Base-by-base conservation (phyloP, 768 basidiomycete genomes). In the Boletus subcaerulescens region DNA sequence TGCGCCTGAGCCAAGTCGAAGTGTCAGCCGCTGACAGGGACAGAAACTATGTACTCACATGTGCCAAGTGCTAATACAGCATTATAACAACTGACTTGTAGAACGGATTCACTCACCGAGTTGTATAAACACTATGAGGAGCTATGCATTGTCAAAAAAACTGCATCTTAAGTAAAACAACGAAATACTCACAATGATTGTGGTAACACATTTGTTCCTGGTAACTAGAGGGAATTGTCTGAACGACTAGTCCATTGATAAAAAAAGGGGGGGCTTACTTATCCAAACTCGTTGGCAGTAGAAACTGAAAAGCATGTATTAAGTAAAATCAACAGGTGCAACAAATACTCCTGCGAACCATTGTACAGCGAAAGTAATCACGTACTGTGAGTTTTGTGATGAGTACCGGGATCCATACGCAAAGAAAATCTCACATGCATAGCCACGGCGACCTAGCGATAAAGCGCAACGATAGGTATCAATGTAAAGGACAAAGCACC, bases 201-300 rank as follows among this genome's bases (percentile, higher is more conserved):
- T 0, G 3, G 60, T 60, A 4, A 60, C 33, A 5, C 13, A 0
- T 31, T 3, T 40, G 11, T 40, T 8, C 3, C 42, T 29, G 18
- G 54, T 56, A 33, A 61, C 60, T 61, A 11, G 15, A n/a, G 2
- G 5, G 22, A 1, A 11, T 15, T 0, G 20, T 49, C 22, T 1
- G 12, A 47, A 18, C 5, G 12, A 32, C 12, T 15, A 3, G 18
- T 15, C 2, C 22, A 3, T 2, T 1, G 5, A 50, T 12, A 36
- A 26, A 38, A 20, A 9, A 1, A 33, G 35, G 26, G 26, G 26
- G 8, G 26, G 1, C 61, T 1, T 15, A 60, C 61, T 61, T 43
- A 61, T 61, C 61, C 61, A 61, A 17, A 62, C 53, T 26, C 56
- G 56, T 24, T 61, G 56, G 13, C 45, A 61, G 31, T 55, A 62